Percentiles rank a stretch among this genome's conserved stretches.
These are phyloP conservation scores for Samsoniella hepiali DNA, from an alignment of 2,329 filamentous ascomycete genomes.

Conservation along the genomic window DNA sequence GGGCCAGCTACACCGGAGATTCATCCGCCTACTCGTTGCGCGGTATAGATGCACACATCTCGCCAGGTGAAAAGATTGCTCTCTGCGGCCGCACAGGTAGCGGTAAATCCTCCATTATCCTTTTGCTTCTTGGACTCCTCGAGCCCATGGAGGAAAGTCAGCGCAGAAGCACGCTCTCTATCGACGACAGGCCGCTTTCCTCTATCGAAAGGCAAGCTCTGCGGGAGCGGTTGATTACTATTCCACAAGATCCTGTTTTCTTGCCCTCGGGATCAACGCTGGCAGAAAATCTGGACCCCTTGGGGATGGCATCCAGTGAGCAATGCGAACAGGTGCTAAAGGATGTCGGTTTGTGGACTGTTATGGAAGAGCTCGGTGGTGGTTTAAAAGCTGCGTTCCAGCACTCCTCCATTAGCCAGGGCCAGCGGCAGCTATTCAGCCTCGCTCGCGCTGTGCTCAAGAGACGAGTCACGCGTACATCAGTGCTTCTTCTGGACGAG, in stretches of 20 bases:
- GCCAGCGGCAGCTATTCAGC: background rate
- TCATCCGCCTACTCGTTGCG: too few relatives aligned
- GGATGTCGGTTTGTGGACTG: background rate
- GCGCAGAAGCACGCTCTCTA: background rate
- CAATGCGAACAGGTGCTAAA: background rate
- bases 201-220: background rate
- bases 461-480: background rate
- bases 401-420: background rate
- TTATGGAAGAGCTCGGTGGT: background rate
- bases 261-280: background rate
- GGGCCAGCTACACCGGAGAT: too few relatives aligned
- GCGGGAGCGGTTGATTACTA: background rate
- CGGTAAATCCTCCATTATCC: background rate
- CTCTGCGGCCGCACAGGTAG: background rate
- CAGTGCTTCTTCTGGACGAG: background rate
- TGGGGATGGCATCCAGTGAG: background rate
- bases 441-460: background rate
- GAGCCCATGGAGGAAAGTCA: background rate
- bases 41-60: too few relatives aligned
- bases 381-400: background rate
- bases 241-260: background rate
- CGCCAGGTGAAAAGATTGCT: background rate
- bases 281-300: background rate
- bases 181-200: background rate
- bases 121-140: background rate